Conservation (phyloP, 306 rosid species). For the Dalbergia cultrata region DNA sequence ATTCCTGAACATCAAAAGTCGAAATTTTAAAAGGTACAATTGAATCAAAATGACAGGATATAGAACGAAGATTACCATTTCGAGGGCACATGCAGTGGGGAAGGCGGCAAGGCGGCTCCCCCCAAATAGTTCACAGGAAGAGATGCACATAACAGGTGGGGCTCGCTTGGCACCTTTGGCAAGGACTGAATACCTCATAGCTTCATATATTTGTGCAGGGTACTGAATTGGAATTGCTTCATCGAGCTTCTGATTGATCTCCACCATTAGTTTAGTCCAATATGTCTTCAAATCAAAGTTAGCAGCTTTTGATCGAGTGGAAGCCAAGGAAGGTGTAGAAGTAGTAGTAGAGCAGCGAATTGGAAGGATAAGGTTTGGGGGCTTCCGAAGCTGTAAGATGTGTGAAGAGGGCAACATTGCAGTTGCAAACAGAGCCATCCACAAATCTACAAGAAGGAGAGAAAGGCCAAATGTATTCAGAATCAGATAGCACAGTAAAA, state of each 20-base stretch:
- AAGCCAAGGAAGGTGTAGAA: slow-evolving; percentile 48
- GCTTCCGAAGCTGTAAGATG: slow-evolving; percentile 48
- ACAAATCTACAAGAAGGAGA: not conserved
- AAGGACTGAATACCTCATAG: slow-evolving; percentile 88
- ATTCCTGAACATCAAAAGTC: not conserved
- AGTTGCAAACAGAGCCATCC: slow-evolving; percentile 66
- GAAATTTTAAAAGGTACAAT: not conserved
- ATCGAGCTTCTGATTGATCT: slow-evolving; percentile 80
- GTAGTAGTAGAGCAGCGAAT: slow-evolving; percentile 58
- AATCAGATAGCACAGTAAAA: slow-evolving; percentile 1
- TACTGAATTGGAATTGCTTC: slow-evolving; percentile 78
- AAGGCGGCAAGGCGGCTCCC: slow-evolving; percentile 82
- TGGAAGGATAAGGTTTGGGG: slow-evolving; percentile 45
- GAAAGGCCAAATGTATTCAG: not conserved
- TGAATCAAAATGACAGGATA: not conserved
- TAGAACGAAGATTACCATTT: slow-evolving; percentile 69
- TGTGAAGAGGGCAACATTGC: slow-evolving; percentile 52
- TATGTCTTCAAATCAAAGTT: slow-evolving; percentile 84
- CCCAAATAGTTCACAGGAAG: slow-evolving; percentile 89
- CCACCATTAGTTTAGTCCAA: slow-evolving; percentile 72
- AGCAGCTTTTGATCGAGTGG: slow-evolving; percentile 50
- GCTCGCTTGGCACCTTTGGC: slow-evolving; percentile 89
- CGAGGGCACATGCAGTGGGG: slow-evolving; percentile 97
- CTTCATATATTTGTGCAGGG: slow-evolving; percentile 82
- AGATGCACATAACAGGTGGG: slow-evolving; percentile 95